phyloP scores from a whole-genome alignment of 495 filamentous ascomycete genomes.

The Xylaria curta region DNA sequence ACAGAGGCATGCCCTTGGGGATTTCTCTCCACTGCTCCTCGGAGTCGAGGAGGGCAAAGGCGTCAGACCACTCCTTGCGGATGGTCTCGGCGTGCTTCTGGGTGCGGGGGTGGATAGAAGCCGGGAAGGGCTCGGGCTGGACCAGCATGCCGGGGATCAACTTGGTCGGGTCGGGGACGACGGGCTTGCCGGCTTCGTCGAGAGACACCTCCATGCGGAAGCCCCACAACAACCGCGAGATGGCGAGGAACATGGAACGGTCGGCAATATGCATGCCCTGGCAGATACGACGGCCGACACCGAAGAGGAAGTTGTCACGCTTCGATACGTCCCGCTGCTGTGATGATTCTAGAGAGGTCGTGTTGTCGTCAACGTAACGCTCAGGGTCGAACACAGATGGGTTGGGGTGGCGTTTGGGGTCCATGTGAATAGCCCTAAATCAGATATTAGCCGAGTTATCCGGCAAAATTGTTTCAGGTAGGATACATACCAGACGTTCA shows the following conservation, averaged over 20 bases:
- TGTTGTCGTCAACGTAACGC: constrained; percentile 47
- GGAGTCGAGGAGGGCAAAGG: constrained; percentile 20
- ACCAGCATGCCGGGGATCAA: constrained; percentile 29
- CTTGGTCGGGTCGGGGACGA: constrained; percentile 20
- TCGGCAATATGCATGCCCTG: constrained; percentile 63
- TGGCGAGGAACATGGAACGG: constrained; percentile 53
- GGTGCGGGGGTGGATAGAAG: constrained; percentile 23
- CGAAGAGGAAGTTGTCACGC: constrained; percentile 53
- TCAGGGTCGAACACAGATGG: constrained; percentile 56
- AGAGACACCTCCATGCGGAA: constrained; percentile 49
- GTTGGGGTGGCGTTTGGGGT: constrained; percentile 49
- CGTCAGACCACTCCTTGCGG: constrained; percentile 20
- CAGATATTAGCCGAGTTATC: not conserved
- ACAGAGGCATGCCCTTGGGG: constrained; percentile 29
- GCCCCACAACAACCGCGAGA: constrained; percentile 55
- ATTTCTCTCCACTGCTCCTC: constrained; percentile 31
- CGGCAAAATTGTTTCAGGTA: not conserved
- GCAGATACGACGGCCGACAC: constrained; percentile 63
- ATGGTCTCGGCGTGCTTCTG: constrained; percentile 26
- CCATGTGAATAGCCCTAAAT: constrained; percentile 48
- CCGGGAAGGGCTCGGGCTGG: constrained; percentile 26
- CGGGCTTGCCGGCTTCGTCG: constrained; percentile 29
- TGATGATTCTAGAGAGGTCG: constrained; percentile 36
- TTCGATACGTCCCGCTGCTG: constrained; percentile 48
- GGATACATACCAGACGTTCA: constrained; percentile 44